A percentile compares a stretch with the other conserved stretches of the same genome.
These are phyloP conservation scores for Lagenaria siceraria DNA, from an alignment of 306 rosid species.

Conservation along the genomic window DNA sequence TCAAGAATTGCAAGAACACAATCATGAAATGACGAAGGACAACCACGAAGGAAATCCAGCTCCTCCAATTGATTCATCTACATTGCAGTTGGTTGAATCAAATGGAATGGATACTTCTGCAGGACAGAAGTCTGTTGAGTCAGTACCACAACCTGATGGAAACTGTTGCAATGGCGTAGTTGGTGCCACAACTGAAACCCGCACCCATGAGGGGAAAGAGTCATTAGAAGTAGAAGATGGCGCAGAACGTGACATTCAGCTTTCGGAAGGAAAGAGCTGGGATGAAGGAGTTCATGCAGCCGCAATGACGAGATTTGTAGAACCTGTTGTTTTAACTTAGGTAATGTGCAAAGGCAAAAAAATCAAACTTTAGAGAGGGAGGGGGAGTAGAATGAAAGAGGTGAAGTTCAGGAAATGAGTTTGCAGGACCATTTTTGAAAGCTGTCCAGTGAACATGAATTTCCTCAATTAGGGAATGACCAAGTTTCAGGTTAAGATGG, in stretches of 20 bases:
- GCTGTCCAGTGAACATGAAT: slow-evolving; percentile 14
- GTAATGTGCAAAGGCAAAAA: slow-evolving; percentile 8
- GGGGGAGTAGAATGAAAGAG: slow-evolving; percentile 12
- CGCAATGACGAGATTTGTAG: slow-evolving; percentile 13
- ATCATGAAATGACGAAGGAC: background rate
- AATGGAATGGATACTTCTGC: background rate
- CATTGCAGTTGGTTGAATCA: background rate
- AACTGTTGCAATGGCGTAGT: slow-evolving; percentile 3
- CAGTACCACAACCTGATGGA: background rate
- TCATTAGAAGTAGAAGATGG: background rate
- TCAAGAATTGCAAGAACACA: background rate
- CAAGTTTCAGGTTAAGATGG: slow-evolving; percentile 20
- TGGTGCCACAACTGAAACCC: background rate
- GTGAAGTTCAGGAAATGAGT: slow-evolving; percentile 25
- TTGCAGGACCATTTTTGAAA: slow-evolving; percentile 58
- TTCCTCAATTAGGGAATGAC: slow-evolving; percentile 24
- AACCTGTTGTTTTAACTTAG: slow-evolving; percentile 15
- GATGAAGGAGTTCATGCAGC: background rate
- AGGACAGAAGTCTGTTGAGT: background rate
- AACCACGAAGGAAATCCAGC: background rate
- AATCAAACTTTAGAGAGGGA: slow-evolving; percentile 8
- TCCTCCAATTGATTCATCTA: background rate
- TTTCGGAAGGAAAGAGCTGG: slow-evolving; percentile 7
- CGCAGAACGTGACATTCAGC: background rate
- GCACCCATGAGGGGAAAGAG: background rate